Percentiles rank a stretch among this genome's conserved stretches.
Conservation (phyloP, 2,329 filamentous ascomycete genomes). For the Fusarium tupiense region DNA sequence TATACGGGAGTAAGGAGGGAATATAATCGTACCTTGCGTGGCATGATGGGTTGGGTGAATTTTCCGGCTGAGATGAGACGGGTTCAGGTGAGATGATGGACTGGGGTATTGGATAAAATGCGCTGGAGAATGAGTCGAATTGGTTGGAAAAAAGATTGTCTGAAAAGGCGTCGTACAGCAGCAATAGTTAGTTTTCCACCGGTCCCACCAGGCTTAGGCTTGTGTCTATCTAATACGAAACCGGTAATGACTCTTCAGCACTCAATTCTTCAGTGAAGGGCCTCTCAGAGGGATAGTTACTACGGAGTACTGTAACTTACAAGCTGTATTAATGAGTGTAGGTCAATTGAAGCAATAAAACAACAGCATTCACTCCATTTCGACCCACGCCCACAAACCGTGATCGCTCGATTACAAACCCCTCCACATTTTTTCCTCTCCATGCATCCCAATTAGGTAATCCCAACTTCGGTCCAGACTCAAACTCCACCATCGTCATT, state of each 20-base stretch:
- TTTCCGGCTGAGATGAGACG: background rate
- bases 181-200: background rate
- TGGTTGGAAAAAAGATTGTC: conserved; percentile 10
- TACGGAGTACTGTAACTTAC: background rate
- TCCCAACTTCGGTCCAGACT: background rate
- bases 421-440: conserved; percentile 30
- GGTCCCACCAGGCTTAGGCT: conserved; percentile 7
- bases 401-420: conserved; percentile 36
- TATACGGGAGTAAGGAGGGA: background rate
- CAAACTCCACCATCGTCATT: conserved; percentile 21
- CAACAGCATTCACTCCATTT: background rate
- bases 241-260: background rate
- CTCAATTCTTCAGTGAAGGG: background rate
- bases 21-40: conserved; percentile 23
- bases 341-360: background rate
- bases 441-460: conserved; percentile 22
- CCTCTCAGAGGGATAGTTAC: background rate
- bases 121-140: background rate
- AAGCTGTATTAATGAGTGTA: background rate
- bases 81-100: background rate
- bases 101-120: background rate
- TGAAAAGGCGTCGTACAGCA: background rate
- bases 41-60: conserved; percentile 6
- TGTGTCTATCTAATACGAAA: conserved; percentile 3
- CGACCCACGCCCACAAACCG: conserved; percentile 22